These are phyloP conservation scores for Scutellaria minor DNA, from an alignment of 257 asterid genomes.

Conservation along the genomic window DNA sequence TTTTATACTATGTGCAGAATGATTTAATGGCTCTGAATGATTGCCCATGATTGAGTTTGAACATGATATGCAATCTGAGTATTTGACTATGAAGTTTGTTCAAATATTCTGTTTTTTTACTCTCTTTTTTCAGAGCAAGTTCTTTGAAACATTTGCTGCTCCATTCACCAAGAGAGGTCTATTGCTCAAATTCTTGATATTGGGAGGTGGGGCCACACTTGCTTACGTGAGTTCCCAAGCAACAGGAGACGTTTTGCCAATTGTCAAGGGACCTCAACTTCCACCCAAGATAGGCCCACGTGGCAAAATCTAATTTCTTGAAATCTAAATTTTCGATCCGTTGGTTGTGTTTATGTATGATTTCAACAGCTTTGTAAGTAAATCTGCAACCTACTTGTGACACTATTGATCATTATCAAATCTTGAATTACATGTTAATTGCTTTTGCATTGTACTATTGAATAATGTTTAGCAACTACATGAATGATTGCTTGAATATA, in stretches of 20 bases:
- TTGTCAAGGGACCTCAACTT: constrained; percentile 92
- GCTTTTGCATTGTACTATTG: neutral
- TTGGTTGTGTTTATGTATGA: constrained; percentile 39
- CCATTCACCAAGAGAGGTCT: constrained; percentile 98
- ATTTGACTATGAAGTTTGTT: neutral
- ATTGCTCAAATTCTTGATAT: constrained; percentile 90
- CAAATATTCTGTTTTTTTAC: too few species aligned
- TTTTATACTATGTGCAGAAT: too few species aligned
- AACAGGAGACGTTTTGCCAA: constrained; percentile 86
- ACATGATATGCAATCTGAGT: too few species aligned
- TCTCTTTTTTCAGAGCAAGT: constrained; percentile 70
- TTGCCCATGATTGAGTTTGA: neutral
- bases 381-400: constrained; percentile 45
- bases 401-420: constrained; percentile 34
- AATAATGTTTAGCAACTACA: neutral
- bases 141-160: constrained; percentile 96
- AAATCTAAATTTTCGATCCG: constrained; percentile 23
- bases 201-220: constrained; percentile 86
- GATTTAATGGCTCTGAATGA: neutral
- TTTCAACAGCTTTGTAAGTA: constrained; percentile 64
- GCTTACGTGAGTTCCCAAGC: constrained; percentile 86
- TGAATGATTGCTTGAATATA: neutral
- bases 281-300: constrained; percentile 88
- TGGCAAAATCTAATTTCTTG: constrained; percentile 64
- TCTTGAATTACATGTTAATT: constrained; percentile 35